Percentiles rank a stretch among this genome's conserved stretches.
These are phyloP conservation scores for Phanerodontia chrysosporium DNA, from an alignment of 768 basidiomycete genomes.

Conservation along the genomic window DNA sequence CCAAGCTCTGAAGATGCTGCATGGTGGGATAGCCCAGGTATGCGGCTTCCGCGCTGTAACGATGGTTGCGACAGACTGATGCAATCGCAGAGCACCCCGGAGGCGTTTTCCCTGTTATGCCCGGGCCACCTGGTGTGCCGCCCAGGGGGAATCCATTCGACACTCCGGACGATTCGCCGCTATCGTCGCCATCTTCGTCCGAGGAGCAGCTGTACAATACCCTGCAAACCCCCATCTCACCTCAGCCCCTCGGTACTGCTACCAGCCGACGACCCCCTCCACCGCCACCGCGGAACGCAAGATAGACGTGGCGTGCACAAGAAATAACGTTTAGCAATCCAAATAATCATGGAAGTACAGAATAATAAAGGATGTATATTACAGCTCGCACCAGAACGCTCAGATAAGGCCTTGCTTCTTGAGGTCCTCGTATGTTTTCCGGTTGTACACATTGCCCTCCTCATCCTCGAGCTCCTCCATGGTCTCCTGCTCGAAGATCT, in stretches of 20 bases:
- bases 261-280: constrained; percentile 38
- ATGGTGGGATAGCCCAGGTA: constrained; percentile 81
- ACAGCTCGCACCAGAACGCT: constrained; percentile 10
- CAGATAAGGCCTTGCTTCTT: constrained; percentile 93
- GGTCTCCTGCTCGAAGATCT: constrained; percentile 88
- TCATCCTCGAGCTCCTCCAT: constrained; percentile 99
- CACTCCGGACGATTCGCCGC: constrained; percentile 56
- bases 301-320: constrained; percentile 8
- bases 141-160: constrained; percentile 65
- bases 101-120: constrained; percentile 43
- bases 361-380: constrained; percentile 5
- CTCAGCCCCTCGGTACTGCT: constrained; percentile 16
- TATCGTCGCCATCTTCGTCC: constrained; percentile 75
- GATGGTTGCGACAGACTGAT: constrained; percentile 4
- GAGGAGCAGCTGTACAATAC: constrained; percentile 85
- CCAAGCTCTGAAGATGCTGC: constrained; percentile 73
- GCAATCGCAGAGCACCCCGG: constrained; percentile 47
- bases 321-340: constrained; percentile 1
- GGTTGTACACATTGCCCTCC: constrained; percentile 97
- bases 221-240: constrained; percentile 63
- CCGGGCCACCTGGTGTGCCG: constrained; percentile 9
- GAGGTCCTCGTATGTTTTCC: constrained; percentile 95
- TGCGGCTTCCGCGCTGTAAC: constrained; percentile 11
- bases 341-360: neutral
- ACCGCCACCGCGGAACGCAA: constrained; percentile 36